A percentile compares a stretch with the other conserved stretches of the same genome.
Conservation (phyloP, 2,329 filamentous ascomycete genomes). For the Colletotrichum sp. region DNA sequence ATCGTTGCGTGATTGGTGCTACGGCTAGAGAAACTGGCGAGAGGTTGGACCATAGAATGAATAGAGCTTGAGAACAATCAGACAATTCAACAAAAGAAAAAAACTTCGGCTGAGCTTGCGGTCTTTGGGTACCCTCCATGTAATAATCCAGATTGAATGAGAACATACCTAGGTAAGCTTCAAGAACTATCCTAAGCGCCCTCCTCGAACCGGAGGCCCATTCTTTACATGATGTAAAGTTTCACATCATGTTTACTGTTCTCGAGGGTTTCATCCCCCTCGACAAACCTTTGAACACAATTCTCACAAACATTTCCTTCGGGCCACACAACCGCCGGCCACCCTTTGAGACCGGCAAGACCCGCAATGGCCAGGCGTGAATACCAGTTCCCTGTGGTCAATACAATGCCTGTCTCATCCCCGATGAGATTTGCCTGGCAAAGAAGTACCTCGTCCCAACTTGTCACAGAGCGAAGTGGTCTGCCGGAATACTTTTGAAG, state of each 20-base stretch:
- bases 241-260: not conserved
- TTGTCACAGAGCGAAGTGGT: not conserved
- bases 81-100: not conserved
- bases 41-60: not conserved
- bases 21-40: not conserved
- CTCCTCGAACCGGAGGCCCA: not conserved
- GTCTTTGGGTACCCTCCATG: not conserved
- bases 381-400: not conserved
- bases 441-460: not conserved
- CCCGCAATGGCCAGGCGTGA: not conserved
- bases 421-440: not conserved
- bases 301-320: not conserved
- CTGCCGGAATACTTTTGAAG: not conserved
- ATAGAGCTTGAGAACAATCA: not conserved
- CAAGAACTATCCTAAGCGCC: fast-evolving
- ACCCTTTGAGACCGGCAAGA: not conserved
- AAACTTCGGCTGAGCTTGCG: not conserved
- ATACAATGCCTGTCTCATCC: not conserved
- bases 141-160: not conserved
- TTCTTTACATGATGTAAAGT: not conserved
- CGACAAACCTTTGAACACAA: not conserved
- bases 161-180: too few relatives aligned
- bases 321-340: not conserved
- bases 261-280: not conserved
- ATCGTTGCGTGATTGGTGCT: not conserved